Evolutionary conservation across 257 asterid genomes (phyloP).

Genomic region (Thymus quinquecostatus): DNA sequence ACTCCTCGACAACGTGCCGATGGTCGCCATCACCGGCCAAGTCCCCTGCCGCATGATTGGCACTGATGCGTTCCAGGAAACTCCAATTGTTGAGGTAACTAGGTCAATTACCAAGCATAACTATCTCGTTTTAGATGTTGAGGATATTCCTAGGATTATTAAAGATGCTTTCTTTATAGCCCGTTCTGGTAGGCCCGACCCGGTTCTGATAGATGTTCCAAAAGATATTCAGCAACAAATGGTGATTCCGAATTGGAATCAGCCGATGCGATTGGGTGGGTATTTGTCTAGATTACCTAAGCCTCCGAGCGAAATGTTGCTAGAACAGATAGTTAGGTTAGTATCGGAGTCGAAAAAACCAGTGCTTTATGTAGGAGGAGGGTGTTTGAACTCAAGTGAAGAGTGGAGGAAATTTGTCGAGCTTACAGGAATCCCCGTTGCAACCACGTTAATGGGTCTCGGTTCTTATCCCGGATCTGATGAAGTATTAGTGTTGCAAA

Average conservation of each 20-base stretch:
- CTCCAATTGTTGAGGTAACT: slow-evolving; percentile 82
- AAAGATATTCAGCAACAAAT: slow-evolving; percentile 83
- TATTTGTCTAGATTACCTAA: slow-evolving; percentile 66
- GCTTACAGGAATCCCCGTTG: slow-evolving; percentile 77
- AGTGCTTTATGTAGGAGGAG: slow-evolving; percentile 84
- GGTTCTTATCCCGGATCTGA: slow-evolving; percentile 73
- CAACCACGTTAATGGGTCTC: slow-evolving; percentile 80
- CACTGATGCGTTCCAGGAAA: slow-evolving; percentile 85
- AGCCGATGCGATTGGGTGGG: slow-evolving; percentile 61
- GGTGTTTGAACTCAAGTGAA: slow-evolving; percentile 71
- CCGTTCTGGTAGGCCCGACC: slow-evolving; percentile 77
- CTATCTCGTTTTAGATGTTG: slow-evolving; percentile 69
- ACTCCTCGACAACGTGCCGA: slow-evolving; percentile 68
- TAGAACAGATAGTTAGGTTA: slow-evolving; percentile 65
- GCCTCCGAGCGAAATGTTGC: slow-evolving; percentile 43
- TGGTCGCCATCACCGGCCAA: slow-evolving; percentile 88
- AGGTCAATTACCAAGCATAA: slow-evolving; percentile 83
- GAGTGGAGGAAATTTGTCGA: slow-evolving; percentile 69
- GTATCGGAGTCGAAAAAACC: slow-evolving; percentile 68
- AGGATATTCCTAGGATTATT: slow-evolving; percentile 72
- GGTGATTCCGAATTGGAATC: slow-evolving; percentile 77
- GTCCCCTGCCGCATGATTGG: slow-evolving; percentile 88
- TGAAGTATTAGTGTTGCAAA: slow-evolving; percentile 60
- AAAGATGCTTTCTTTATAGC: slow-evolving; percentile 69
- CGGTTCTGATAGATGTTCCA: slow-evolving; percentile 77